phyloP scores from a whole-genome alignment of 1,284 basidiomycete genomes.

The Kwoniella shivajii region DNA sequence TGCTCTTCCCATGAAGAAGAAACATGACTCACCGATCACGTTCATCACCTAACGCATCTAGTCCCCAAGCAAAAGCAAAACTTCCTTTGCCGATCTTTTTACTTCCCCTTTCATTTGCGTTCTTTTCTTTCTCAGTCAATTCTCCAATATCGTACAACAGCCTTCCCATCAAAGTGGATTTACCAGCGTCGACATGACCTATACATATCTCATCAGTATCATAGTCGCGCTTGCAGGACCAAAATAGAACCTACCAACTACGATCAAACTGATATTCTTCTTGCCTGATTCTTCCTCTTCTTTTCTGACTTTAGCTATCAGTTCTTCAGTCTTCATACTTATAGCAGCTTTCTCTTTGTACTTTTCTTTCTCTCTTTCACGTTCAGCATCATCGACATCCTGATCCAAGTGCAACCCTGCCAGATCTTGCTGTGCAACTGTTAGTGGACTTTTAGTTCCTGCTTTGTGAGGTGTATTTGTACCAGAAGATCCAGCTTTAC shows the following conservation, averaged over 20 bases:
- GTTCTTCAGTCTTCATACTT: conserved; percentile 74
- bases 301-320: conserved; percentile 78
- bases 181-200: conserved; percentile 99
- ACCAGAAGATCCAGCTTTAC: conserved; percentile 30
- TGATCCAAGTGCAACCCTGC: conserved; percentile 69
- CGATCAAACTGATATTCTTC: conserved; percentile 80
- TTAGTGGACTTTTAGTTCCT: conserved; percentile 55
- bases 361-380: conserved; percentile 59
- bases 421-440: conserved; percentile 60
- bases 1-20: no score
- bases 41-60: conserved; percentile 92
- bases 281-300: conserved; percentile 63
- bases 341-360: conserved; percentile 61
- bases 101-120: conserved; percentile 87
- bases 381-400: conserved; percentile 54
- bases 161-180: conserved; percentile 96
- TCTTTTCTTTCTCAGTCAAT: conserved; percentile 79
- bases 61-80: conserved; percentile 97
- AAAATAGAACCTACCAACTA: conserved; percentile 70
- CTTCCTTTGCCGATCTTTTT: conserved; percentile 87
- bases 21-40: conserved; percentile 78
- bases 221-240: not conserved
- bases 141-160: conserved; percentile 88
- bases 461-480: conserved; percentile 28
- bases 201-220: not conserved